These are phyloP conservation scores for Adenanthera pavonina DNA, from an alignment of 306 rosid genomes.

Conservation along the genomic window DNA sequence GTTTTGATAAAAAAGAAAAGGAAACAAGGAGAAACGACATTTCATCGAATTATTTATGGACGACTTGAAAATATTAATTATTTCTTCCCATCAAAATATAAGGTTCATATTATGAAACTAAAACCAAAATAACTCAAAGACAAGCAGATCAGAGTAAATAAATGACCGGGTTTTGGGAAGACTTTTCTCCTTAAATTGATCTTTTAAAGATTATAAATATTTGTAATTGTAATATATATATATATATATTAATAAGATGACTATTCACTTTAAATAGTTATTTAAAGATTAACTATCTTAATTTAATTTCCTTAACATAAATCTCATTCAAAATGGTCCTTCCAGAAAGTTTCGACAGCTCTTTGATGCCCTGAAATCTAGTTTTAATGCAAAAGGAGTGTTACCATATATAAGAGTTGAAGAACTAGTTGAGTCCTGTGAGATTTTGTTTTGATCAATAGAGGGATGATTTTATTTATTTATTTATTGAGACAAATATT, in stretches of 20 bases:
- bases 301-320: neutral
- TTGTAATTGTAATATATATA: no score
- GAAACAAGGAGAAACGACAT: neutral
- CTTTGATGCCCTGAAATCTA: neutral
- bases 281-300: neutral
- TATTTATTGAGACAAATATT: no score
- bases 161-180: no score
- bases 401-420: no score
- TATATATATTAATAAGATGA: no score
- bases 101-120: neutral
- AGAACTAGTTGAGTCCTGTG: neutral
- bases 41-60: no score
- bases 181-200: no score
- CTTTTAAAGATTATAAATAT: no score
- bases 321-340: neutral
- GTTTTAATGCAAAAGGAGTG: neutral
- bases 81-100: neutral
- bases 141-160: no score
- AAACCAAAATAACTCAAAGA: no score
- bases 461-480: neutral
- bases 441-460: neutral
- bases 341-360: neutral
- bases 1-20: neutral
- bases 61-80: no score
- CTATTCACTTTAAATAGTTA: no score